Conservation (phyloP, 352 stramenopile genomes). For the Pythium sp. region DNA sequence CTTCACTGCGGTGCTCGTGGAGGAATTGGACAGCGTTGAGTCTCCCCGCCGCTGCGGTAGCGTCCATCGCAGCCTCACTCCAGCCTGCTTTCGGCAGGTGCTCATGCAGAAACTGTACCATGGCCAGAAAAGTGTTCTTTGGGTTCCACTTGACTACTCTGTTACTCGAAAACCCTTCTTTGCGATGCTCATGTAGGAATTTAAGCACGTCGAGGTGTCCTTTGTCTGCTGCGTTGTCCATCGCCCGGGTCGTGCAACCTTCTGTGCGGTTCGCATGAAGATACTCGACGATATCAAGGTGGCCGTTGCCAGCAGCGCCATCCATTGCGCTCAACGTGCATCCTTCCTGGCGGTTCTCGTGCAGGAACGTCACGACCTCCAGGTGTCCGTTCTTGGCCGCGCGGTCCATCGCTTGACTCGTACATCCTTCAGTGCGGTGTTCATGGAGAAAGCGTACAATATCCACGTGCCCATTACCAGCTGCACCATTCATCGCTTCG, state of each 20-base stretch:
- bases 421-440: slow-evolving; percentile 14
- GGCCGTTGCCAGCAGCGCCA: slow-evolving; percentile 1
- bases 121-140: slow-evolving; percentile 13
- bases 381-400: slow-evolving; percentile 14
- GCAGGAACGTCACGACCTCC: slow-evolving; percentile 8
- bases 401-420: slow-evolving; percentile 14
- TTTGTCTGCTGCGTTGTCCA: slow-evolving; percentile 18
- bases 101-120: slow-evolving; percentile 25
- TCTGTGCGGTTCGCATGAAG: slow-evolving; percentile 12
- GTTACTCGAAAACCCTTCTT: slow-evolving; percentile 22
- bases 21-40: slow-evolving; percentile 19
- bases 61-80: slow-evolving; percentile 21
- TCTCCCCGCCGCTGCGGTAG: slow-evolving; percentile 11
- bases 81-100: slow-evolving; percentile 17
- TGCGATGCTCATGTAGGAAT: slow-evolving; percentile 21
- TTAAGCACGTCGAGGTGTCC: slow-evolving; percentile 19
- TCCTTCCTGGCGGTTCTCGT: slow-evolving; percentile 9
- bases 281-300: slow-evolving; percentile 12
- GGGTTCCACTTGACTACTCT: slow-evolving; percentile 8
- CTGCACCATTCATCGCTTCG: slow-evolving; percentile 12
- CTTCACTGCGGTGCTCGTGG: slow-evolving; percentile 12
- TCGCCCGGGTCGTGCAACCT: slow-evolving; percentile 13
- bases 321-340: slow-evolving; percentile 14
- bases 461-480: slow-evolving; percentile 5
- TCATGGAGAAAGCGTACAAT: slow-evolving; percentile 19